Percentiles rank a stretch among this genome's conserved stretches.
phyloP scores from a whole-genome alignment of 306 rosid genomes.

The Ormosia semicastrata region DNA sequence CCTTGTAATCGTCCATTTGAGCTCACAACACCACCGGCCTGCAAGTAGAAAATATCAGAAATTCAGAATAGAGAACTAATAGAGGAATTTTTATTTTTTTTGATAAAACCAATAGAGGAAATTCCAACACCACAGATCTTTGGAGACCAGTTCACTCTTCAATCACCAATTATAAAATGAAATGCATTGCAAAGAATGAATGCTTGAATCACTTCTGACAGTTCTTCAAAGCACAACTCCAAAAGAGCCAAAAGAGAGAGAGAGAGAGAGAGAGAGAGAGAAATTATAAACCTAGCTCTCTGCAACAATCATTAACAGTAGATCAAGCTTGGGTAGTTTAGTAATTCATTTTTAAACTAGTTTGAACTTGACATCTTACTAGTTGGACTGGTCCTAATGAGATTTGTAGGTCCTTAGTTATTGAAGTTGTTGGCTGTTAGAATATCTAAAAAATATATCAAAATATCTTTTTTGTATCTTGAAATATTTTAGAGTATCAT shows the following conservation, averaged over 20 bases:
- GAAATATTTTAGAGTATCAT: too few relatives aligned
- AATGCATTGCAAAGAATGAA: constrained; percentile 11
- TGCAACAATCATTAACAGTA: too few relatives aligned
- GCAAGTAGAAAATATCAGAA: constrained; percentile 25
- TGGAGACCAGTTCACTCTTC: background rate
- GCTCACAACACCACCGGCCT: constrained; percentile 89
- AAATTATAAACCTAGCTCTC: too few relatives aligned
- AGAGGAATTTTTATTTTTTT: too few relatives aligned
- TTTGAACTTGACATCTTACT: background rate
- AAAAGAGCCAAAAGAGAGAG: background rate
- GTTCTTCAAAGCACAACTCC: background rate
- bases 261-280: too few relatives aligned
- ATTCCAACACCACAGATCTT: constrained; percentile 17
- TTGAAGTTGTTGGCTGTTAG: background rate
- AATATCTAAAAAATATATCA: too few relatives aligned
- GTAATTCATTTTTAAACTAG: background rate
- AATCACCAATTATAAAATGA: constrained; percentile 4
- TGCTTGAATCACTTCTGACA: background rate
- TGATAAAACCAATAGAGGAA: background rate
- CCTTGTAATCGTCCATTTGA: constrained; percentile 89
- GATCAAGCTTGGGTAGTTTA: too few relatives aligned
- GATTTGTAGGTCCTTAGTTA: background rate
- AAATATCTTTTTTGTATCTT: too few relatives aligned
- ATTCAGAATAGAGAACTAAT: constrained; percentile 1
- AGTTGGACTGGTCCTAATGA: background rate